These are phyloP conservation scores for Globisporangium megalacanthum DNA, from an alignment of 352 stramenopile species.

Conservation along the genomic window DNA sequence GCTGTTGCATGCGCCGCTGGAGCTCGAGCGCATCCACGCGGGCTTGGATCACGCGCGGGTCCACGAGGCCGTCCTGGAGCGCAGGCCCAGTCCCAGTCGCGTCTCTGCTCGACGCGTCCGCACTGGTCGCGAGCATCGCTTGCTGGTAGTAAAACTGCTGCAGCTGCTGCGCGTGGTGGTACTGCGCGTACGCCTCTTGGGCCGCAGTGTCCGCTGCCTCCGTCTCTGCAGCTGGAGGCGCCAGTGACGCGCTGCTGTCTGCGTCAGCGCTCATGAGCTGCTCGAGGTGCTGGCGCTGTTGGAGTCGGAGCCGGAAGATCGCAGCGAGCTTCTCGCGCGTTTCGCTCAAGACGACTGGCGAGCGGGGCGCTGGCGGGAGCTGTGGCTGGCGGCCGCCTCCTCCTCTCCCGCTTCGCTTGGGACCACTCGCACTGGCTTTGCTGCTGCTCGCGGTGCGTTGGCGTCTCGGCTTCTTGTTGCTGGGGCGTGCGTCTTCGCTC, in stretches of 20 bases:
- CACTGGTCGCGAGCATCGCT: conserved; percentile 33
- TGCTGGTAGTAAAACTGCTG: conserved; percentile 70
- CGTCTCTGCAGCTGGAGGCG: not conserved
- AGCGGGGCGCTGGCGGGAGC: not conserved
- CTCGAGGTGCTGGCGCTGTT: conserved; percentile 35
- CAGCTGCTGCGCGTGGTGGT: conserved; percentile 37
- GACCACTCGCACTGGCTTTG: not conserved
- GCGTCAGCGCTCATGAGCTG: conserved; percentile 1
- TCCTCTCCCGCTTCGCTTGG: not conserved
- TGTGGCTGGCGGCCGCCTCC: not conserved
- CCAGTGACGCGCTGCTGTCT: conserved; percentile 10
- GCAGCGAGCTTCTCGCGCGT: conserved; percentile 48
- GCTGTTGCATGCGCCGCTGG: conserved; percentile 34
- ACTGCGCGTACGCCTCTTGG: conserved; percentile 35
- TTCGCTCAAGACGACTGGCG: not conserved
- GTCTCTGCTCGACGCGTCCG: conserved; percentile 18
- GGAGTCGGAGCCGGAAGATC: conserved; percentile 58
- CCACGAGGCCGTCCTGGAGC: conserved; percentile 44
- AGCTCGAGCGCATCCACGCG: conserved; percentile 46
- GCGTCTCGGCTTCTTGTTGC: not conserved
- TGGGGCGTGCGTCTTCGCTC: conserved; percentile 10
- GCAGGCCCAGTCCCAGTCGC: conserved; percentile 17
- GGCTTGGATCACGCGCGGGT: conserved; percentile 57
- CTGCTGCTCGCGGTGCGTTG: not conserved
- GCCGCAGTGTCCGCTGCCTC: conserved; percentile 10